Base-by-base conservation (phyloP, 208 protist genomes). In the Naegleria gruberi region DNA sequence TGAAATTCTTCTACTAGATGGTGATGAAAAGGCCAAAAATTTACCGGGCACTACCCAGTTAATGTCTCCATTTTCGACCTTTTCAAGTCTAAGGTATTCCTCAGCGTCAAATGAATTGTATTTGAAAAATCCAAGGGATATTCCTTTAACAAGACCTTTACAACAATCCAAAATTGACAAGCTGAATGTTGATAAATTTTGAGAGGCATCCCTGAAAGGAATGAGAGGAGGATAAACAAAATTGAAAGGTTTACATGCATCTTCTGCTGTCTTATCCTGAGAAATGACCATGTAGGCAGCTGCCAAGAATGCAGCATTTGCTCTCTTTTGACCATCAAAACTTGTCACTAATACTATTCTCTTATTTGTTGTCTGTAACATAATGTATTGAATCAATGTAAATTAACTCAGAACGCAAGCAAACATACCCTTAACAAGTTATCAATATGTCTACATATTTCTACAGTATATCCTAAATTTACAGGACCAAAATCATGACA, bases 41-140 rank as follows among this genome's bases (percentile, higher is more conserved):
- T 96, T 96, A 12, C 94, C 89, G 44, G 97, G 97, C 12, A 99
- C 93, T 87, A 99, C 97, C 96, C 96, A 98, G 93, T 96, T 98
- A 84, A 97, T 95, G 91, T 99, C 96, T 40, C 96, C 96, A 91
- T 97, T 95, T 82, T 96, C 97, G 26, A 98, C 93, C 37, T 87
- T 74, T 84, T 97, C 96, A 74, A 96, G 96, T 82, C 94, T 90
- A 43, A 97, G 93, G 92, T 97, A 99, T 42, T 94, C 94, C 0
- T 95, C 81, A 6, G 96, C 26, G 91, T 98, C 95, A 90, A 99
- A 99, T n/a, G 51, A 94, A 26, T 91, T 77, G n/a, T 95, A 89
- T 91, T 97, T 82, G 55, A 97, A 94, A 84, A 95, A 98, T n/a
- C 94, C 93, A 17, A 94, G 90, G 46, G 90, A 87, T 6, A 95